Base-by-base conservation (phyloP, 1,139 yeast genomes). In the Wickerhamomyces sp. region DNA sequence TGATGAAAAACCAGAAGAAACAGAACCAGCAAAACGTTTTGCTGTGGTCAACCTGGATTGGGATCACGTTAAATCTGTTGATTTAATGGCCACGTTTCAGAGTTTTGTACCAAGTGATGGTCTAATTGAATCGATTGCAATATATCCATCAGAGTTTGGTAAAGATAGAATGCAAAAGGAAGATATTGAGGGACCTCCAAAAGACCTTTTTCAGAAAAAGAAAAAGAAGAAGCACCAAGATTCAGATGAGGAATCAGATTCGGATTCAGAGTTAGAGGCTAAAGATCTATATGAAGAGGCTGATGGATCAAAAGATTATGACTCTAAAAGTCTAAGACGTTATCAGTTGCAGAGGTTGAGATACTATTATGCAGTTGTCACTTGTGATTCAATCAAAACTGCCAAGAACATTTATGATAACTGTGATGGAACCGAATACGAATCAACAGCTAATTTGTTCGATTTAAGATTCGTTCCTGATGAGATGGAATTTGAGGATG, bases 1-100 rank as follows among this genome's bases (percentile, higher is more conserved):
- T 19, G 68, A 67, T 26, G 59, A 63, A 8, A 73, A 76, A 42
- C 85, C 94, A 12, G 92, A 86, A 37, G 81, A 79, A 44, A 95
- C 96, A 32, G 97, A 90, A 2, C 96, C 96, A 22, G 73, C 95
- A 0, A 66, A 68, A 28, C 68, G 86, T 6, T 72, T 94, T 58
- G 98, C 98, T 0, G 96, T 83, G 2, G 98, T 94, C 25, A 94
- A 94, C 56, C 71, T 94, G 75, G 98, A 94, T 59, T 94, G 98
- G 98, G 99, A 94, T 53, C 86, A 92, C 56, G 72, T 94, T 17
- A 74, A 79, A 38, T 86, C 97, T 0, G 79, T 78, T 12, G 98
- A 92, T 60, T 63, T 94, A 48, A 78, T 87, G 86, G 95, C 95
- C 6, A 84, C 97, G 0, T 88, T 94, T 53, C 68, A 80, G 7